These are phyloP conservation scores for Alternaria sp. DNA, from an alignment of 2,329 filamentous ascomycete genomes.

Conservation along the genomic window DNA sequence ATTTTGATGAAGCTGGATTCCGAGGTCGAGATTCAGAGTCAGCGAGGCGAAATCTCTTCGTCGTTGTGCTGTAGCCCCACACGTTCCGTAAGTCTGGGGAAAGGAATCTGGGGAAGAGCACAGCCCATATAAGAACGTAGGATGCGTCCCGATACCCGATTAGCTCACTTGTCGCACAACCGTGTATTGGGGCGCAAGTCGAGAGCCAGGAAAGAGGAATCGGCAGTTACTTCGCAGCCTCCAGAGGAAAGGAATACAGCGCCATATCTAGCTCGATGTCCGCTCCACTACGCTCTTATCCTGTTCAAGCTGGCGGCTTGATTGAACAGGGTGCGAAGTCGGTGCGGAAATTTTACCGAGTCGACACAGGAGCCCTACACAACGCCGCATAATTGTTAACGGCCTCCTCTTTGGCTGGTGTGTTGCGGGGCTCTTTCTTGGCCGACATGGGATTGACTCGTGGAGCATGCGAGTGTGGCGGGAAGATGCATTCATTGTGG, in stretches of 20 bases:
- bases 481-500: constrained; percentile 25
- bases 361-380: constrained; percentile 31
- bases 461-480: constrained; percentile 29
- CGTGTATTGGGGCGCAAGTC: constrained; percentile 20
- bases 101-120: constrained; percentile 39
- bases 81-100: constrained; percentile 33
- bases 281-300: constrained; percentile 22
- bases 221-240: constrained; percentile 42
- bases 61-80: constrained; percentile 26
- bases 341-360: constrained; percentile 34
- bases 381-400: constrained; percentile 26
- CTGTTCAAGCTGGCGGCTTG: constrained; percentile 27
- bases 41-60: constrained; percentile 13
- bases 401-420: constrained; percentile 28
- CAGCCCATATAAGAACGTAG: constrained; percentile 42
- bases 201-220: constrained; percentile 26
- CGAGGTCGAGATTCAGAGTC: constrained; percentile 7
- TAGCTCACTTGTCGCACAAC: constrained; percentile 2
- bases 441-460: constrained; percentile 35
- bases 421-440: constrained; percentile 45
- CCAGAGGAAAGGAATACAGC: constrained; percentile 20
- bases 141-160: constrained; percentile 24
- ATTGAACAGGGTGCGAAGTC: constrained; percentile 26
- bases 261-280: constrained; percentile 29
- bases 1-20: constrained; percentile 11